Base-by-base conservation (phyloP, 1,284 basidiomycete genomes). In the Ustilago nuda region DNA sequence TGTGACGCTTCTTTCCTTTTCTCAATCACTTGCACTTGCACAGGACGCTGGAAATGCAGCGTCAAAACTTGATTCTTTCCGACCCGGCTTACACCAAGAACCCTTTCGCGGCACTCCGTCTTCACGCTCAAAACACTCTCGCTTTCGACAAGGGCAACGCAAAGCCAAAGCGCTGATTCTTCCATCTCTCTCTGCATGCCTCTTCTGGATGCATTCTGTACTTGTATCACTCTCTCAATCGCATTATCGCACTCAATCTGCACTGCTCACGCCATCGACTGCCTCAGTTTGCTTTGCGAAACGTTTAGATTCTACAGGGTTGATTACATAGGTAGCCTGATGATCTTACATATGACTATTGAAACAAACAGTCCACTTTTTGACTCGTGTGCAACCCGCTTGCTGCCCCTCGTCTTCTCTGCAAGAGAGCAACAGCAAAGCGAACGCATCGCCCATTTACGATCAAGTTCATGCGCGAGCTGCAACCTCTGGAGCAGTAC, bases 71-170 rank as follows among this genome's bases (percentile, higher is more conserved):
- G 39, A 83, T 84, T 37, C 60, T 84, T 19, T 61, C 76, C 3
- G 81, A 84, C 50, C 68, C 79, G 32, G 71, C 80, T 13, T 81
- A 77, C 61, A 66, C 72, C 39, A 66, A 64, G 36, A 76, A 75
- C 45, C 83, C 83, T 8, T 84, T 84, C 46, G 82, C 78, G 8
- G 83, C 83, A 12, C 78, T 84, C 2, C 76, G 83, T 17, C 70
- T 77, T 1, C 83, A 84, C 45, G 80, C 79, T 8, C 79, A 82
- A 32, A 81, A 84, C 45, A 78, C 82, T 7, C 74, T 84, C 45
- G 72, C 75, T 19, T 77, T 79, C 55, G 66, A 72, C 54, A 69
- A 69, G 36, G 61, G 65, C 36, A 48, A 46, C 30, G 32, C 61
- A 15, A 70, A 55, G 23, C 43, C 55, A 23, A 67, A 51, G 23